Conservation (phyloP, 2,329 filamentous ascomycete genomes). For the Leptodontidium sp. region DNA sequence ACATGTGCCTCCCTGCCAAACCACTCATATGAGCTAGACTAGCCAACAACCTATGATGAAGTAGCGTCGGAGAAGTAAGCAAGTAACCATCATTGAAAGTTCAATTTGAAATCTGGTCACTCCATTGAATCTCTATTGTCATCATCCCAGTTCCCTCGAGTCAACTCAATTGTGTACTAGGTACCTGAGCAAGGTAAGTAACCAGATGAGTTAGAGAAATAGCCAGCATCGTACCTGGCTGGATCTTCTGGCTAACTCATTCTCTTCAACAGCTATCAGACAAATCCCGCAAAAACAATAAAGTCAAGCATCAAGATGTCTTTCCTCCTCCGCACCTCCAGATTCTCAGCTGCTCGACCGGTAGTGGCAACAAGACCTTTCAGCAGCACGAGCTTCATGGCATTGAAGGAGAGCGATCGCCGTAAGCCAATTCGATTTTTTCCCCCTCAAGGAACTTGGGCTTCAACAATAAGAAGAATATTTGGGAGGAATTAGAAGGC, state of each 20-base stretch:
- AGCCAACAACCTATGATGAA: not conserved
- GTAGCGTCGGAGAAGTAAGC: too few species aligned
- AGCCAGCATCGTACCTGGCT: too few species aligned
- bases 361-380: constrained; percentile 35
- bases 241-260: too few species aligned
- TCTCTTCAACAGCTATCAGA: not conserved
- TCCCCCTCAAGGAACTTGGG: not conserved
- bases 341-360: constrained; percentile 30
- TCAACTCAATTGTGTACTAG: too few species aligned
- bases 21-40: not conserved
- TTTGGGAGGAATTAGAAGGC: not conserved
- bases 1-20: constrained; percentile 8
- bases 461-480: not conserved
- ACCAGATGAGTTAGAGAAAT: too few species aligned
- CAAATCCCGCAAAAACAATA: constrained; percentile 52
- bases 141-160: too few species aligned
- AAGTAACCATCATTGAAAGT: constrained; percentile 4
- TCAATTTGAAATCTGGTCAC: not conserved
- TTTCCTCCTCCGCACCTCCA: constrained; percentile 39
- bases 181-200: too few species aligned
- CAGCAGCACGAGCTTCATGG: constrained; percentile 29
- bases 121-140: too few species aligned
- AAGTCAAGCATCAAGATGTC: constrained; percentile 50
- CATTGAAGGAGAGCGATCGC: constrained; percentile 45
- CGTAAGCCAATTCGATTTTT: constrained; percentile 37